Percentiles rank a stretch among this genome's conserved stretches.
phyloP scores from a whole-genome alignment of 2,329 filamentous ascomycete genomes.

The Sclerotinia sclerotiorum region DNA sequence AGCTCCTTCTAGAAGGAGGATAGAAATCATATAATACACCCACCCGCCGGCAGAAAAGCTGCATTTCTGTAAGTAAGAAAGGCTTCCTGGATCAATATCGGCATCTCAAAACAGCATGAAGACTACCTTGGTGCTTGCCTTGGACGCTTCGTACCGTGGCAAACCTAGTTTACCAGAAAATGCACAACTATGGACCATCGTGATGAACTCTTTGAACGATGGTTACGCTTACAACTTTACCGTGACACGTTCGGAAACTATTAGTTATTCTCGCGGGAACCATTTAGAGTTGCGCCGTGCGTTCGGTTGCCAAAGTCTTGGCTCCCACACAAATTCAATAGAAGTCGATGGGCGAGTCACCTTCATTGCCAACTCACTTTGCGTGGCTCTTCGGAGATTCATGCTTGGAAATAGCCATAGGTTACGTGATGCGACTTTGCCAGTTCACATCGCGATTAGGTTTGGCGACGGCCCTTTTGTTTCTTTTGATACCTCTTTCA shows the following conservation, averaged over 20 bases:
- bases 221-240: no score
- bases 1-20: no score
- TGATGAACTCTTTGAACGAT: no score
- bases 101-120: no score
- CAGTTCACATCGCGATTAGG: not conserved
- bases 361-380: not conserved
- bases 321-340: not conserved
- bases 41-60: no score
- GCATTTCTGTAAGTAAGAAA: no score
- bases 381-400: not conserved
- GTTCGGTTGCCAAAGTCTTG: not conserved
- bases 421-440: not conserved
- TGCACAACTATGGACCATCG: no score
- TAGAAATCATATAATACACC: no score
- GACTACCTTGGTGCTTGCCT: no score
- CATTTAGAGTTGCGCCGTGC: not conserved
- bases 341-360: not conserved
- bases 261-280: not conserved
- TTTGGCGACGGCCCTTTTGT: not conserved
- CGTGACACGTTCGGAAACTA: not conserved
- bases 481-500: not conserved
- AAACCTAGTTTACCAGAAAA: no score
- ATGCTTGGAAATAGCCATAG: not conserved
- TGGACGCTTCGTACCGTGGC: no score
- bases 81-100: no score